A percentile compares a stretch with the other conserved stretches of the same genome.
phyloP scores from a whole-genome alignment of 2,329 filamentous ascomycete genomes.

The Penicillium sp. region DNA sequence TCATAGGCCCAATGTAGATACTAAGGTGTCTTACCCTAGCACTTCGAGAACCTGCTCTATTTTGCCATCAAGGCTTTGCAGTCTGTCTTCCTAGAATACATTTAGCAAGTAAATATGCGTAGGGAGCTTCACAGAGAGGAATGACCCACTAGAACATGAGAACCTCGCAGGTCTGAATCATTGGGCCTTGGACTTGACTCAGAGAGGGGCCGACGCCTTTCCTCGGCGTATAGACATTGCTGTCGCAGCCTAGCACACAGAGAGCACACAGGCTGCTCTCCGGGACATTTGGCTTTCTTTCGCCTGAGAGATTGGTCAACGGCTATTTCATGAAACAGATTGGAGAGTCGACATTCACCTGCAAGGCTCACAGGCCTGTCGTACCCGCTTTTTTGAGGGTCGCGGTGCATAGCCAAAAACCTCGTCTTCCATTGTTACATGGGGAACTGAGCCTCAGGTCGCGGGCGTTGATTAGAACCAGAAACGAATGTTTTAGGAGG shows the following conservation, averaged over 20 bases:
- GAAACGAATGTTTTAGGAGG: not conserved
- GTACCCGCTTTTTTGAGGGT: slow-evolving; percentile 38
- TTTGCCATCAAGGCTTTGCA: slow-evolving; percentile 35
- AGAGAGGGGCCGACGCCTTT: slow-evolving; percentile 23
- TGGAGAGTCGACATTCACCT: slow-evolving; percentile 27
- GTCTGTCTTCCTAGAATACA: slow-evolving; percentile 29
- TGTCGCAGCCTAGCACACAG: slow-evolving; percentile 50
- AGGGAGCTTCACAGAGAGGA: not conserved
- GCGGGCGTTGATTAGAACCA: not conserved
- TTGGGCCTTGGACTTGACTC: slow-evolving; percentile 16
- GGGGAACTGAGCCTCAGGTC: not conserved
- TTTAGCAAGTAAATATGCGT: not conserved
- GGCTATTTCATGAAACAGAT: not conserved
- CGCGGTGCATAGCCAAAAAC: slow-evolving; percentile 21
- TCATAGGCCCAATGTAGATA: slow-evolving; percentile 1
- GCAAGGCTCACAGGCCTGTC: slow-evolving; percentile 45
- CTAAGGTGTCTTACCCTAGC: slow-evolving; percentile 29
- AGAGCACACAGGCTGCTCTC: slow-evolving; percentile 50
- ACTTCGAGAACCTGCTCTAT: slow-evolving; percentile 36
- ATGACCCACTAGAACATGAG: slow-evolving; percentile 22
- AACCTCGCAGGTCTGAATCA: slow-evolving; percentile 11
- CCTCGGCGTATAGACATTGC: slow-evolving; percentile 45
- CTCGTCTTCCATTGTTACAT: slow-evolving; percentile 13
- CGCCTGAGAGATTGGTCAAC: slow-evolving; percentile 36
- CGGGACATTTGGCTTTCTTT: slow-evolving; percentile 52